Evolutionary conservation across 2,329 filamentous ascomycete species (phyloP).

Genomic region (Aspergillus niger): DNA sequence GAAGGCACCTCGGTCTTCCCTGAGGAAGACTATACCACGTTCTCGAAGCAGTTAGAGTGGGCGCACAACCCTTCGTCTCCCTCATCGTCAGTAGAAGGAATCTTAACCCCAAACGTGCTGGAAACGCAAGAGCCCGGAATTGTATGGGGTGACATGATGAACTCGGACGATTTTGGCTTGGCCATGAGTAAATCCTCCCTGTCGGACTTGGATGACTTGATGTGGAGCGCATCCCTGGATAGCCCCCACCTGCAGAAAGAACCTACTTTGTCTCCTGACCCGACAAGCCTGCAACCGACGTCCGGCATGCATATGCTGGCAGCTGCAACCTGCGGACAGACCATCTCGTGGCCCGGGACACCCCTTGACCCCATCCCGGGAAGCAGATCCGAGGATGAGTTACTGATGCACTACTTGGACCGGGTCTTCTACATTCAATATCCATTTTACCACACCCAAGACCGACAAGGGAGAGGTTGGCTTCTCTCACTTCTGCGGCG

Average conservation of each 20-base stretch:
- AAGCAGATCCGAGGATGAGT: neutral
- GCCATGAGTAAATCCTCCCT: neutral
- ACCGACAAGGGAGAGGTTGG: slow-evolving; percentile 3
- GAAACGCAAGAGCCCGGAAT: neutral
- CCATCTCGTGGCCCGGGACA: neutral
- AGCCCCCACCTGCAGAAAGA: neutral
- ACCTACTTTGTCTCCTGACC: neutral
- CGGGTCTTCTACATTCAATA: slow-evolving; percentile 4
- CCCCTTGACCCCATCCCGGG: neutral
- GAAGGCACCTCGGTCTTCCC: neutral
- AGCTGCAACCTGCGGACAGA: neutral
- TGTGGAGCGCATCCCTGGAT: neutral
- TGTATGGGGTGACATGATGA: neutral
- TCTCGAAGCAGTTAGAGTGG: neutral
- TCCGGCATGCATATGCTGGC: neutral
- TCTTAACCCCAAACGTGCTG: neutral
- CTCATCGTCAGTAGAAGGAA: neutral
- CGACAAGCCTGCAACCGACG: neutral
- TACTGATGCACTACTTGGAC: slow-evolving; percentile 8
- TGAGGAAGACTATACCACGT: neutral
- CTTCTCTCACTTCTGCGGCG: slow-evolving; percentile 1
- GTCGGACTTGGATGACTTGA: neutral
- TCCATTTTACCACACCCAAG: neutral
- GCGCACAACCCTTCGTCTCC: neutral
- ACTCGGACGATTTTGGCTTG: neutral